Evolutionary conservation across 192 early-diverging fungal species (phyloP).

Genomic region (Thoreauomyces humboldtii): DNA sequence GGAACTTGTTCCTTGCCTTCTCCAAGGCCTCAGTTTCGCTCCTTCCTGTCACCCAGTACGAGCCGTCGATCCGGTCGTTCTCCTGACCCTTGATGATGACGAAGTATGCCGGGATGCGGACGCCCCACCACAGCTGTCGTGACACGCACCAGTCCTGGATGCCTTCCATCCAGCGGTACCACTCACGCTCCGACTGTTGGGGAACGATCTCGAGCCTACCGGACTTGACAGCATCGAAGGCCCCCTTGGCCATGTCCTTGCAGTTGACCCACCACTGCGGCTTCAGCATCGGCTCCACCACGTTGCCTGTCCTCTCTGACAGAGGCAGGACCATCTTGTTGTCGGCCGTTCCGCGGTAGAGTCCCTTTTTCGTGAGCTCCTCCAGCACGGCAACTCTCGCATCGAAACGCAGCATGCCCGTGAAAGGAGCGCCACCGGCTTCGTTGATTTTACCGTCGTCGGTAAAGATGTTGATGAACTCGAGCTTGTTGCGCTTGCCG

Average conservation of each 20-base stretch:
- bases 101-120: constrained; percentile 93
- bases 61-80: constrained; percentile 51
- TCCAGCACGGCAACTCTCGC: constrained; percentile 84
- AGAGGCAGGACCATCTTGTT: constrained; percentile 94
- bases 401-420: constrained; percentile 87
- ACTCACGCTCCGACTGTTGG: constrained; percentile 83
- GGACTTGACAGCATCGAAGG: constrained; percentile 68
- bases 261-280: constrained; percentile 99
- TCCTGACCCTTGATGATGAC: constrained; percentile 62
- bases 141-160: constrained; percentile 99
- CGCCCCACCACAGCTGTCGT: constrained; percentile 99
- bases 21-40: constrained; percentile 70
- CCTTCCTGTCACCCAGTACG: constrained; percentile 87
- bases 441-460: constrained; percentile 94
- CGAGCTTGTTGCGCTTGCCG: constrained; percentile 89
- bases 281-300: constrained; percentile 97
- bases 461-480: constrained; percentile 97
- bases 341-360: constrained; percentile 80
- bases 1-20: constrained; percentile 77
- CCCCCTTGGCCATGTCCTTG: constrained; percentile 80
- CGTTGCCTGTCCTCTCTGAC: constrained; percentile 84
- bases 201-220: constrained; percentile 84
- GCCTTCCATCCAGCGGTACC: constrained; percentile 94
- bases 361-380: constrained; percentile 82
- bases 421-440: constrained; percentile 83